Conservation (phyloP, 2,329 filamentous ascomycete genomes). For the Leptographium radiaticola region DNA sequence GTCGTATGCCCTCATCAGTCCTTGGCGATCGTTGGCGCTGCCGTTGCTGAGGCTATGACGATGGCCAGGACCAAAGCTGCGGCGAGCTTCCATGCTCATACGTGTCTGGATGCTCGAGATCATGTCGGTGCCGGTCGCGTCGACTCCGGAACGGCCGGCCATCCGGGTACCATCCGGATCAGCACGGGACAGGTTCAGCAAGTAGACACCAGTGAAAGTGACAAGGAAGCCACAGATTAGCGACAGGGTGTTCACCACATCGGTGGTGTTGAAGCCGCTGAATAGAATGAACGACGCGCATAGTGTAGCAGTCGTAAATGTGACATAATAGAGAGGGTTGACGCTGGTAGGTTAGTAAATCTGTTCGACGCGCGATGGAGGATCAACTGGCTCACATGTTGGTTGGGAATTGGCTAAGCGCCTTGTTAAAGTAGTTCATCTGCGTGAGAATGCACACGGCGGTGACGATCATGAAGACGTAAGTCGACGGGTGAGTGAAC, state of each 20-base stretch:
- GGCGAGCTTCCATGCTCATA: slow-evolving; percentile 79
- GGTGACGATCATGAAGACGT: slow-evolving; percentile 92
- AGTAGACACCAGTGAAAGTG: slow-evolving; percentile 90
- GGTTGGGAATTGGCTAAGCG: slow-evolving; percentile 88
- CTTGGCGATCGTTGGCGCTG: slow-evolving; percentile 58
- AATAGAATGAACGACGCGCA: slow-evolving; percentile 94
- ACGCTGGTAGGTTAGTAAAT: slow-evolving; percentile 45
- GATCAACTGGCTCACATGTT: slow-evolving; percentile 55
- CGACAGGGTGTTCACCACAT: slow-evolving; percentile 82
- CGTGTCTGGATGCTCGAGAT: slow-evolving; percentile 82
- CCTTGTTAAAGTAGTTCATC: slow-evolving; percentile 99
- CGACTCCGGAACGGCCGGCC: slow-evolving; percentile 48
- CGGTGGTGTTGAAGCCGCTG: slow-evolving; percentile 88
- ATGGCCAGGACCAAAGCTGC: slow-evolving; percentile 43
- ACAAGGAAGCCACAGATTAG: slow-evolving; percentile 85
- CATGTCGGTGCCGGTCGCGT: slow-evolving; percentile 82
- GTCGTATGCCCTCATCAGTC: slow-evolving; percentile 80
- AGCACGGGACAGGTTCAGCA: slow-evolving; percentile 85
- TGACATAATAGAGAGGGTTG: slow-evolving; percentile 94
- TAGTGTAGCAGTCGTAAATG: slow-evolving; percentile 88
- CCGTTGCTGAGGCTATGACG: slow-evolving; percentile 48
- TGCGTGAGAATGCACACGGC: slow-evolving; percentile 90
- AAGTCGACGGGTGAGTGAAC: slow-evolving; percentile 87
- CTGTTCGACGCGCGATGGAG: background rate
- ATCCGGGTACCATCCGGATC: slow-evolving; percentile 70